Evolutionary conservation across 2,329 filamentous ascomycete genomes (phyloP).

Genomic region (Sporothrix curviconia): DNA sequence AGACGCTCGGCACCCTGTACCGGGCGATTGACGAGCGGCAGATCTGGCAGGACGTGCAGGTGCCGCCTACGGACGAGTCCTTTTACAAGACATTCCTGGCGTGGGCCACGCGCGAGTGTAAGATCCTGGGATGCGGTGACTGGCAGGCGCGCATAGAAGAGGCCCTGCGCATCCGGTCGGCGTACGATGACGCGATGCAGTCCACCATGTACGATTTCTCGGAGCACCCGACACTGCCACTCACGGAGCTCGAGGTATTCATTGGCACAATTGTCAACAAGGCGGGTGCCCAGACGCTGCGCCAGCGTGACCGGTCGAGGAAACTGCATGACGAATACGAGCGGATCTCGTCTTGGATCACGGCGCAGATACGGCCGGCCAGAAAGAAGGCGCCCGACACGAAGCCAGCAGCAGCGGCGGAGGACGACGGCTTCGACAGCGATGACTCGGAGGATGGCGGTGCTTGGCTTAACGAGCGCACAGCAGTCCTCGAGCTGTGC

Average conservation of each 20-base stretch:
- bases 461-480: conserved; percentile 2
- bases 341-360: conserved; percentile 35
- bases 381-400: background rate
- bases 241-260: conserved; percentile 49
- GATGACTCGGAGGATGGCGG: background rate
- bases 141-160: conserved; percentile 32
- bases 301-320: conserved; percentile 45
- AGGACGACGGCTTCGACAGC: background rate
- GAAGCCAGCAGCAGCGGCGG: background rate
- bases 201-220: conserved; percentile 38
- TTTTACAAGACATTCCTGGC: conserved; percentile 40
- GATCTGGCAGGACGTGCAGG: conserved; percentile 47
- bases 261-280: conserved; percentile 51
- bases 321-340: conserved; percentile 48
- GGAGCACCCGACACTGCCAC: conserved; percentile 36
- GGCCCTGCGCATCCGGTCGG: conserved; percentile 38
- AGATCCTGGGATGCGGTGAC: conserved; percentile 25
- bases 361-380: conserved; percentile 21
- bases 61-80: conserved; percentile 22
- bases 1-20: conserved; percentile 64
- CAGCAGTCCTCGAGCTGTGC: conserved; percentile 26
- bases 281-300: conserved; percentile 40
- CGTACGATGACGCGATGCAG: conserved; percentile 42
- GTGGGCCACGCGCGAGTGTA: conserved; percentile 25
- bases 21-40: conserved; percentile 64